These are phyloP conservation scores for Neurospora tetrasperma DNA, from an alignment of 495 filamentous ascomycete genomes.

Conservation along the genomic window DNA sequence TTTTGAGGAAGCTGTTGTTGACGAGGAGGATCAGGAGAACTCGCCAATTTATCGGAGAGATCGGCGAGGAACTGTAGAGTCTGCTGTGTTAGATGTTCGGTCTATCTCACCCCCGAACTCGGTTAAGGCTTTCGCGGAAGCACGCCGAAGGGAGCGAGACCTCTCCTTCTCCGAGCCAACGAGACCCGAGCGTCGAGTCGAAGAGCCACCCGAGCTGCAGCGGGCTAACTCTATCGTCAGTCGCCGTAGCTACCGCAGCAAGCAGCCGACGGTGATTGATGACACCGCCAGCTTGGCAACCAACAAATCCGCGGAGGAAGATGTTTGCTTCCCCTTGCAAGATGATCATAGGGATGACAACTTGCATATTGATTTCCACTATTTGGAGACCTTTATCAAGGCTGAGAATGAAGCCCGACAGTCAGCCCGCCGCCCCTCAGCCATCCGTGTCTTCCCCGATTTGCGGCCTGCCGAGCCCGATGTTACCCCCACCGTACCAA, in stretches of 20 bases:
- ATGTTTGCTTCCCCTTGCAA: slow-evolving; percentile 71
- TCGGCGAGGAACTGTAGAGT: slow-evolving; percentile 38
- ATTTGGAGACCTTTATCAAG: slow-evolving; percentile 69
- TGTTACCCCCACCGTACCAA: slow-evolving; percentile 12
- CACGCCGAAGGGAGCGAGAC: slow-evolving; percentile 47
- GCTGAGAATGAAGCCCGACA: slow-evolving; percentile 42
- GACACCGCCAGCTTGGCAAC: slow-evolving; percentile 41
- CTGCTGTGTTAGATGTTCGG: slow-evolving; percentile 37
- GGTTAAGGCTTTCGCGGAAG: slow-evolving; percentile 91
- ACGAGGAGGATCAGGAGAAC: slow-evolving; percentile 53
- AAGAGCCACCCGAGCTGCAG: slow-evolving; percentile 56
- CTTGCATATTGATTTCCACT: slow-evolving; percentile 72
- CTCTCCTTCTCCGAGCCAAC: slow-evolving; percentile 37
- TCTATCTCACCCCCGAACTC: slow-evolving; percentile 89
- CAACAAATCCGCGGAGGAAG: slow-evolving; percentile 57
- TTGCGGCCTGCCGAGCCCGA: slow-evolving; percentile 27
- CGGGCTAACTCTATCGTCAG: slow-evolving; percentile 64
- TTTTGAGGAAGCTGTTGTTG: slow-evolving; percentile 72
- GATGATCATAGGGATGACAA: slow-evolving; percentile 34
- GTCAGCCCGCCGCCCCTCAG: slow-evolving; percentile 26
- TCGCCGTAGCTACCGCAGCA: slow-evolving; percentile 40
- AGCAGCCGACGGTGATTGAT: slow-evolving; percentile 32
- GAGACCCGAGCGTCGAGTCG: slow-evolving; percentile 24
- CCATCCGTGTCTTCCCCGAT: slow-evolving; percentile 51
- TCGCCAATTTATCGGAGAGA: slow-evolving; percentile 28